A percentile compares a stretch with the other conserved stretches of the same genome.
These are phyloP conservation scores for Blastobotrys apis DNA, from an alignment of 1,139 yeast genomes.

Conservation along the genomic window DNA sequence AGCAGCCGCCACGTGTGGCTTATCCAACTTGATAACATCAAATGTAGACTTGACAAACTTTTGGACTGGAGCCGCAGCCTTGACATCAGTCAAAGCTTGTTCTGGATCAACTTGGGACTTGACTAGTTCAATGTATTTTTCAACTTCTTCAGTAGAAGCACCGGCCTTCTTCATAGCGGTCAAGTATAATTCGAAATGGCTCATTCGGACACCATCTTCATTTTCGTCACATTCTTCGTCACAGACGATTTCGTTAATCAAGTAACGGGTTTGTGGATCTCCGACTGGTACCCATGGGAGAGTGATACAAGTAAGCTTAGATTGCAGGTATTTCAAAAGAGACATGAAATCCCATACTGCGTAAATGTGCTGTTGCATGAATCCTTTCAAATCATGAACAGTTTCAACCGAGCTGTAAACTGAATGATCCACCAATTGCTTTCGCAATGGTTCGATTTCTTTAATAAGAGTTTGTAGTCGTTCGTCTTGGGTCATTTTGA, in stretches of 20 bases:
- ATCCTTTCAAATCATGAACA: constrained; percentile 19
- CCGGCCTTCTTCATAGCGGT: constrained; percentile 23
- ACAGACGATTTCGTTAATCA: constrained; percentile 23
- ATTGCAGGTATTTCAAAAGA: constrained; percentile 21
- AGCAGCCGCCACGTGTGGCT: constrained; percentile 25
- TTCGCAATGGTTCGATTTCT: constrained; percentile 21
- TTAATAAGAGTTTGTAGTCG: constrained; percentile 19
- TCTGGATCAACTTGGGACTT: constrained; percentile 12
- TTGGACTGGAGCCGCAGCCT: constrained; percentile 17
- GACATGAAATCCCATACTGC: constrained; percentile 27
- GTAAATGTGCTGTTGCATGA: constrained; percentile 23
- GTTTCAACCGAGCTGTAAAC: constrained; percentile 22
- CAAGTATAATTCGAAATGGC: constrained; percentile 23
- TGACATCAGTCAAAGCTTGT: constrained; percentile 16
- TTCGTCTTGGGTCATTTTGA: constrained; percentile 15
- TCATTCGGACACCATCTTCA: constrained; percentile 23
- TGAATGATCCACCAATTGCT: constrained; percentile 21
- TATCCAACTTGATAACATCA: constrained; percentile 54
- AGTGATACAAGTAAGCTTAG: constrained; percentile 20
- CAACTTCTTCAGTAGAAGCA: constrained; percentile 19
- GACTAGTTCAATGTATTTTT: constrained; percentile 17
- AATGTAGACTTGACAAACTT: constrained; percentile 64
- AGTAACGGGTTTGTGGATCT: constrained; percentile 22
- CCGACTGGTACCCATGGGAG: constrained; percentile 25
- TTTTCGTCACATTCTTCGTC: constrained; percentile 25